Conservation (phyloP, 202 grass and related monocot species). For the Thinopyrum obtusiflorum region DNA sequence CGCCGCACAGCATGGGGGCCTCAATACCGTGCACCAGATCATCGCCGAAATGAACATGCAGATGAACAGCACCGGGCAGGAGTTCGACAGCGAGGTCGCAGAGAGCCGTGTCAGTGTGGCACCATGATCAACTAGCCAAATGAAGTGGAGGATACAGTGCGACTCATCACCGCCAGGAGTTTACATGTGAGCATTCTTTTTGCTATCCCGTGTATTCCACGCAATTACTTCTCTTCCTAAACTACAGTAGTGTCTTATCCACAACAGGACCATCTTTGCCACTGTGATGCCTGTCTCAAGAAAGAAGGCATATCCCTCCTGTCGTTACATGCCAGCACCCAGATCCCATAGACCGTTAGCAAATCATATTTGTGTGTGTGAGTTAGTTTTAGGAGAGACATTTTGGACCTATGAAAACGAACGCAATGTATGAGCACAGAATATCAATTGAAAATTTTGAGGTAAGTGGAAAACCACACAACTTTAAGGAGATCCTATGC, state of each 20-base stretch:
- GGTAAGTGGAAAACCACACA: neutral
- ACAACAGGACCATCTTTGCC: neutral
- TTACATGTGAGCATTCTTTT: neutral
- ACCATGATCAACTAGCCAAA: slow-evolving; percentile 82
- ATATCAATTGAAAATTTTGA: neutral
- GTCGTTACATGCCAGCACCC: neutral
- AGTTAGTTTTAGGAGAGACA: neutral
- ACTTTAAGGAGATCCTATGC: neutral
- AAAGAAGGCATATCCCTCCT: neutral
- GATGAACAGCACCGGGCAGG: slow-evolving; percentile 72
- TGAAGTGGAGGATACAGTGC: slow-evolving; percentile 58
- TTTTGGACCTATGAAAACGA: neutral
- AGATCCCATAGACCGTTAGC: neutral
- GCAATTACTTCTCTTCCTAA: neutral
- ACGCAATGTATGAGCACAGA: neutral
- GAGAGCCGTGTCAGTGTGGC: slow-evolving; percentile 51
- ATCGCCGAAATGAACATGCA: slow-evolving; percentile 67
- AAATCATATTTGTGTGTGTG: neutral
- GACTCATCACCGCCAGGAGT: slow-evolving; percentile 55
- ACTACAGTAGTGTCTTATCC: neutral
- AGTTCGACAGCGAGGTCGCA: slow-evolving; percentile 72
- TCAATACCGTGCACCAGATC: slow-evolving; percentile 66
- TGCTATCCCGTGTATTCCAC: neutral
- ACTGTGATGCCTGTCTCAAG: neutral
- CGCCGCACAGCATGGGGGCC: slow-evolving; percentile 65